These are phyloP conservation scores for Phytophthora chlamydospora DNA, from an alignment of 352 stramenopile genomes.

Conservation along the genomic window DNA sequence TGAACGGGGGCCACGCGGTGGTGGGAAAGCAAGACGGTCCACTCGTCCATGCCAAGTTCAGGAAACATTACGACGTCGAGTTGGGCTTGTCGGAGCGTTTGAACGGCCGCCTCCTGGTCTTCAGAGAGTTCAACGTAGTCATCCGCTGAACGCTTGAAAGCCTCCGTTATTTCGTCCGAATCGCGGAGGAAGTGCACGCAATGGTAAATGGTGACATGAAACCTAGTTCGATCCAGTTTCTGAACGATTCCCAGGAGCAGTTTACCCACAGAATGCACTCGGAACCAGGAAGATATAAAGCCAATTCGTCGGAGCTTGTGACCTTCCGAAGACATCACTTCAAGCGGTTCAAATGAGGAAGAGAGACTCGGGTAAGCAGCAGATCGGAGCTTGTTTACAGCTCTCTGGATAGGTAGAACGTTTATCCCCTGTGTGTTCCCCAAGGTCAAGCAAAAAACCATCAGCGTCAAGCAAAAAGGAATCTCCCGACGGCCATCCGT, in stretches of 20 bases:
- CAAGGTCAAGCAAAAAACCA: not conserved
- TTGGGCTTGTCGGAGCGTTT: constrained; percentile 45
- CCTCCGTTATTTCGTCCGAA: constrained; percentile 50
- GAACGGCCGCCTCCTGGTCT: constrained; percentile 40
- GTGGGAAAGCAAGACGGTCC: constrained; percentile 74
- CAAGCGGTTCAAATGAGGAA: constrained; percentile 19
- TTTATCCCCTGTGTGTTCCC: constrained; percentile 32
- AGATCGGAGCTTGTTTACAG: constrained; percentile 39
- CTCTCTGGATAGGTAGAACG: constrained; percentile 41
- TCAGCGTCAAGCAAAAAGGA: constrained; percentile 1
- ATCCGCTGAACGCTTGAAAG: constrained; percentile 51
- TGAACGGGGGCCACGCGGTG: constrained; percentile 76
- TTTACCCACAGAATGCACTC: constrained; percentile 70
- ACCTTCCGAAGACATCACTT: not conserved
- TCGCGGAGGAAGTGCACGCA: constrained; percentile 56
- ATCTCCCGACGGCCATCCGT: not conserved
- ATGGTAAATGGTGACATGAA: constrained; percentile 61
- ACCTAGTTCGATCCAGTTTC: constrained; percentile 53
- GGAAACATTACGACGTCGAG: constrained; percentile 84
- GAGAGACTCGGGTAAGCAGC: constrained; percentile 44
- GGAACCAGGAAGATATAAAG: constrained; percentile 77
- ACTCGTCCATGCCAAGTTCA: constrained; percentile 86
- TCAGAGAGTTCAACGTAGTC: constrained; percentile 51
- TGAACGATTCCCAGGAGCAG: constrained; percentile 60
- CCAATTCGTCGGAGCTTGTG: constrained; percentile 38